phyloP scores from a whole-genome alignment of 495 filamentous ascomycete species.

The Penicillium coffeae region DNA sequence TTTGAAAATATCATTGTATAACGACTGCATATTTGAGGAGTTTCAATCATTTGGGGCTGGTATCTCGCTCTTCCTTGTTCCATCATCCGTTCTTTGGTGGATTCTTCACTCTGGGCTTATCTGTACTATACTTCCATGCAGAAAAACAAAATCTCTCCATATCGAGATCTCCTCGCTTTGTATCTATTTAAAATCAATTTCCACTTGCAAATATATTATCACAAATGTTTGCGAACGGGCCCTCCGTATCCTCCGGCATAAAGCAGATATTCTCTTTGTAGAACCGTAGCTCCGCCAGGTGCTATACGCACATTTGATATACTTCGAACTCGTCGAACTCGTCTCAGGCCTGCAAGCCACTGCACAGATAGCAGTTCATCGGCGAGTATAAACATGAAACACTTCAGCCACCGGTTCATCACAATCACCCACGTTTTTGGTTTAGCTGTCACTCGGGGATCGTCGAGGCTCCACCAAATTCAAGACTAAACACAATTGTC shows the following conservation, averaged over 20 bases:
- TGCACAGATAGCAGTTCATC: too few species aligned
- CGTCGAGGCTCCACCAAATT: conserved; percentile 13
- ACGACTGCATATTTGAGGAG: conserved; percentile 3
- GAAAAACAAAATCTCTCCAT: neutral
- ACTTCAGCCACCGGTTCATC: neutral
- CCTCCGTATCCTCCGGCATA: too few species aligned
- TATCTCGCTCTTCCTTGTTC: neutral
- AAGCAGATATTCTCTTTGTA: too few species aligned
- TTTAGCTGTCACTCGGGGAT: conserved; percentile 16
- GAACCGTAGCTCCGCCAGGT: too few species aligned
- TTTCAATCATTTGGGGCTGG: neutral
- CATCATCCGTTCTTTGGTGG: neutral
- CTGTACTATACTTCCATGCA: neutral
- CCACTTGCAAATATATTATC: too few species aligned
- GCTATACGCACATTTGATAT: too few species aligned
- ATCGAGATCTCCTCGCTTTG: neutral
- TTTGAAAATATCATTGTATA: conserved; percentile 1
- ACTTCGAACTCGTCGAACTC: too few species aligned
- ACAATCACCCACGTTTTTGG: neutral
- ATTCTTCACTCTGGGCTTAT: neutral
- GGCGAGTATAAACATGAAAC: neutral
- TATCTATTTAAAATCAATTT: too few species aligned
- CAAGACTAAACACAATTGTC: conserved; percentile 7
- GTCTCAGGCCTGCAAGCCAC: too few species aligned
- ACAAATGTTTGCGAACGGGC: too few species aligned